phyloP scores from a whole-genome alignment of 2,329 filamentous ascomycete genomes.

The Balansia obtecta region DNA sequence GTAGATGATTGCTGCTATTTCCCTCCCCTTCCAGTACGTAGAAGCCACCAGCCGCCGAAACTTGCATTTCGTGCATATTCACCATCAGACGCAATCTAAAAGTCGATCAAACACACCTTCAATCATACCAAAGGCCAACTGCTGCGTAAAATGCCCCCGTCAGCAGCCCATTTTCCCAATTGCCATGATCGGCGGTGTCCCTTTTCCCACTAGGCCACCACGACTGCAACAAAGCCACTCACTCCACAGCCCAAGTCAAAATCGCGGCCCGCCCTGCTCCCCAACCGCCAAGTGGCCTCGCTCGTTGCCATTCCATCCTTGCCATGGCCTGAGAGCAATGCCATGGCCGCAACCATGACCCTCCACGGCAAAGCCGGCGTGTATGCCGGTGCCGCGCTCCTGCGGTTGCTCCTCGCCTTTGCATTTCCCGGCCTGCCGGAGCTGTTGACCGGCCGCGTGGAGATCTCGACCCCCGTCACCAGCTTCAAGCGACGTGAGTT shows the following conservation, averaged over 20 bases:
- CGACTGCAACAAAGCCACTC: no score
- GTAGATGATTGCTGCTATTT: no score
- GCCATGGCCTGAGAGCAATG: constrained; percentile 6
- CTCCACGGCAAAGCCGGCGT: constrained; percentile 37
- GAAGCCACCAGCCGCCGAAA: no score
- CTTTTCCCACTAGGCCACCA: no score
- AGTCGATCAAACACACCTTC: no score
- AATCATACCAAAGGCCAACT: no score
- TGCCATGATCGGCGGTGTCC: no score
- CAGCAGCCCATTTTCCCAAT: no score
- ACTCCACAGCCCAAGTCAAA: neutral
- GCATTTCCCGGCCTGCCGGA: constrained; percentile 75
- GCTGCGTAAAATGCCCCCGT: no score
- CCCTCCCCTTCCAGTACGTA: no score
- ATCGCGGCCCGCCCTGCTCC: constrained; percentile 6
- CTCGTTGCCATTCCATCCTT: neutral
- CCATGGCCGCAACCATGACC: constrained; percentile 22
- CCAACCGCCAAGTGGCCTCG: constrained; percentile 20
- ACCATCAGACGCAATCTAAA: no score
- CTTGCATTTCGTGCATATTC: no score
- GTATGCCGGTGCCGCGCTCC: constrained; percentile 61
- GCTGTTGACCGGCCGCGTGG: constrained; percentile 78
- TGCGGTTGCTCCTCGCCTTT: constrained; percentile 69
- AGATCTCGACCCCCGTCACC: constrained; percentile 92
- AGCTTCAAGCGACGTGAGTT: constrained; percentile 95